Conservation (phyloP, 306 rosid species). For the Rubus idaeus region DNA sequence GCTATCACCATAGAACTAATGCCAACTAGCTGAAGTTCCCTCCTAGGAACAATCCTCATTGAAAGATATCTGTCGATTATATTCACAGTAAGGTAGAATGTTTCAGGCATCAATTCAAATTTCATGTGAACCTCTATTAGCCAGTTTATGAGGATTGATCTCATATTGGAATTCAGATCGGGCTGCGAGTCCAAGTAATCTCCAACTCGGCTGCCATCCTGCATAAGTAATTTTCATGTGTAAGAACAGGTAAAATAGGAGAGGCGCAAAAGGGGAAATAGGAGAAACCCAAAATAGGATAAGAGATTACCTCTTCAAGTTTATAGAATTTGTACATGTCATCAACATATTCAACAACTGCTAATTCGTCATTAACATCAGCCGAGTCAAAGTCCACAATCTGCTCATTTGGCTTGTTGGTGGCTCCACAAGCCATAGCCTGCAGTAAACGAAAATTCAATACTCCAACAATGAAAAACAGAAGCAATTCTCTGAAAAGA, state of each 20-base stretch:
- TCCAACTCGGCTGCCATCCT: slow-evolving; percentile 46
- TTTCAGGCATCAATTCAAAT: slow-evolving; percentile 78
- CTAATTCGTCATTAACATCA: slow-evolving; percentile 60
- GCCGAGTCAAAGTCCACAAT: slow-evolving; percentile 49
- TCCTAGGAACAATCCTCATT: slow-evolving; percentile 47
- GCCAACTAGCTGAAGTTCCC: slow-evolving; percentile 77
- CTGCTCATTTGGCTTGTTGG: slow-evolving; percentile 35
- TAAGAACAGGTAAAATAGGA: not conserved
- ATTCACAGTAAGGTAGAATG: slow-evolving; percentile 61
- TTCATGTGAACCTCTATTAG: slow-evolving; percentile 68
- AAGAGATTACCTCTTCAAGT: slow-evolving; percentile 48
- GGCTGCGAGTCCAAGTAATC: slow-evolving; percentile 66
- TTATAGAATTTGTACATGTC: slow-evolving; percentile 63
- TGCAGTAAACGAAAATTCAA: slow-evolving; percentile 16
- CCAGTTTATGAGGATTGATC: slow-evolving; percentile 81
- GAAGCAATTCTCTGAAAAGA: too few relatives aligned
- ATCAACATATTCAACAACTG: slow-evolving; percentile 69
- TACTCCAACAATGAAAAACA: not conserved
- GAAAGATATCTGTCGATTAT: slow-evolving; percentile 70
- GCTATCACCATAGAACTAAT: slow-evolving; percentile 79
- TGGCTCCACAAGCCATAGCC: slow-evolving; percentile 59
- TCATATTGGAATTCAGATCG: slow-evolving; percentile 68
- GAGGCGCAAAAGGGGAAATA: not conserved
- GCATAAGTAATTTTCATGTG: slow-evolving; percentile 8
- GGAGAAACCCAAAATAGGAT: not conserved